phyloP scores from a whole-genome alignment of 352 stramenopile species.

The Globisporangium okanoganense region DNA sequence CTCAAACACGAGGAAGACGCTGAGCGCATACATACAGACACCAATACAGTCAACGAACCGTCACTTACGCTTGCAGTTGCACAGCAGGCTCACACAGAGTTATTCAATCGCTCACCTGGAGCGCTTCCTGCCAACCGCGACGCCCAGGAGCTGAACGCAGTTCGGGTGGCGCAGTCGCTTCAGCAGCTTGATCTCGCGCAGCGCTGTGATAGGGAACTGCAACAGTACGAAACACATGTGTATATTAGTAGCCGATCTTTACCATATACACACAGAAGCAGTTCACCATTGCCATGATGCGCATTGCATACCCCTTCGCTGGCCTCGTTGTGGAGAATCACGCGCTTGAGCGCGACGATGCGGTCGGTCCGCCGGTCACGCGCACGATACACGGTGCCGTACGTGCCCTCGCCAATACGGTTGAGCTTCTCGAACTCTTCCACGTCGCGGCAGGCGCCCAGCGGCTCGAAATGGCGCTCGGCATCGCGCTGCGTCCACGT shows the following conservation, averaged over 20 bases:
- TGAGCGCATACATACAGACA: constrained; percentile 12
- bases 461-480: constrained; percentile 37
- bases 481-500: constrained; percentile 12
- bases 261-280: background rate
- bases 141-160: constrained; percentile 69
- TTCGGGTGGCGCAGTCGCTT: constrained; percentile 67
- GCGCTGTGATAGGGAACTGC: constrained; percentile 73
- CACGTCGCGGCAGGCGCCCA: constrained; percentile 50
- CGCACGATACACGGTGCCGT: constrained; percentile 89
- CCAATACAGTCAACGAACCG: background rate
- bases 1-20: constrained; percentile 91
- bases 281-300: background rate
- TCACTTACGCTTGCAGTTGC: background rate
- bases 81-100: background rate
- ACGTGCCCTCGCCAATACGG: constrained; percentile 79
- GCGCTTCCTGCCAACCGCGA: constrained; percentile 64
- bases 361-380: constrained; percentile 51
- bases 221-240: background rate
- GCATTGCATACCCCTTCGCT: constrained; percentile 72
- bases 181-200: constrained; percentile 74
- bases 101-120: constrained; percentile 35
- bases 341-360: constrained; percentile 90
- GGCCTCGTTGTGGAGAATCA: constrained; percentile 89
- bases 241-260: background rate
- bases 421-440: constrained; percentile 76